Evolutionary conservation across 2,329 filamentous ascomycete genomes (phyloP), one percentile per base, ranked within the genome.

Genomic region (Bretziella fagacearum): DNA sequence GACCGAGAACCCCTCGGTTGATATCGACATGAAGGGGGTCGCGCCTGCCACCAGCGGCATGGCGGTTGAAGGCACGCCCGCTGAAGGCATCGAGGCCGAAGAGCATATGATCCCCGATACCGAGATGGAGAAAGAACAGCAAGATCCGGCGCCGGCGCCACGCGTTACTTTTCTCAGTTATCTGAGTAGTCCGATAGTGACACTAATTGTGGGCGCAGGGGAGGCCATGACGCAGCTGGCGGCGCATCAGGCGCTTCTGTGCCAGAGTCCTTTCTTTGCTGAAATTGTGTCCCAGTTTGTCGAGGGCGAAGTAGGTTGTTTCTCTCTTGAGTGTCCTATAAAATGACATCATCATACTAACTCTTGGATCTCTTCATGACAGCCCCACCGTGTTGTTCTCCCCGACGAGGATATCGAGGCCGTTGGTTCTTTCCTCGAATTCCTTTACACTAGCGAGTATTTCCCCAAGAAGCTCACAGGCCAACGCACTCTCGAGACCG

Each of bases 241-340:
- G 20, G 84, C 84, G 5, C 87, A 95, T 61, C 81, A 93, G 63
- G 78, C 69, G 2, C 70, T 95, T 22, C 69, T 96, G 29, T 58
- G 65, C 8, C 72, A 79, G 59, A 89, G 84, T 36, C 83, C 85
- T 0, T 86, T 72, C 61, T 84, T 95, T 58, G 67, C 68, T 8
- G 71, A 77, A 18, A 67, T 72, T 5, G 77, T 79, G 57, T 66
- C 70, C 8, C 62, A 70, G 43, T 81, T 86, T 56, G n/a, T n/a
- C n/a, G 66, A 67, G 40, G 68, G 74, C 26, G 72, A 76, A 45
- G 70, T 70, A 41, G 71, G 69, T 50, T 80, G 82, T 62, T 53
- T 74, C 32, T 33, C 20, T 23, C n/a, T n/a, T n/a, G 25, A n/a
- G 7, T 15, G 8, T 10, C n/a, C 18, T 25, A 23, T 23, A 40